A percentile compares a stretch with the other conserved stretches of the same genome.
phyloP scores from a whole-genome alignment of 2,329 filamentous ascomycete species.

The Apiospora malaysiana region DNA sequence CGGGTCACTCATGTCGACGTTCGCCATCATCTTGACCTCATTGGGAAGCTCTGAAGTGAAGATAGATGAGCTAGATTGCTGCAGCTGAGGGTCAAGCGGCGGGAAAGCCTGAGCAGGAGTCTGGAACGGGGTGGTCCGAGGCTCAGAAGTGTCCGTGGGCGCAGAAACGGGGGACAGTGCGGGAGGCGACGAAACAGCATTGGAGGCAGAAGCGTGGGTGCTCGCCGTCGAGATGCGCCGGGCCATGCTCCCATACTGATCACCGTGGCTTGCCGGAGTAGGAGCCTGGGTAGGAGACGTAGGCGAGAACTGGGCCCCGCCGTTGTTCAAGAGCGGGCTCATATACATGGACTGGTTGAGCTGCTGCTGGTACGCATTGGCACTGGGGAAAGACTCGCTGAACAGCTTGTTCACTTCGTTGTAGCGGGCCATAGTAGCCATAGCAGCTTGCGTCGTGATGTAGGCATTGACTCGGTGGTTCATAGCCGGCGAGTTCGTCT shows the following conservation, averaged over 20 bases:
- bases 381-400: constrained; percentile 51
- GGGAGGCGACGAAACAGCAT: constrained; percentile 34
- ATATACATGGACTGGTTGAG: constrained; percentile 37
- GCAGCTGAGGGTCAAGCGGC: constrained; percentile 35
- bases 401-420: constrained; percentile 55
- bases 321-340: constrained; percentile 33
- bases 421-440: constrained; percentile 50
- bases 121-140: constrained; percentile 33
- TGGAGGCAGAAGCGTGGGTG: constrained; percentile 26
- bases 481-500: constrained; percentile 64
- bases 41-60: constrained; percentile 51
- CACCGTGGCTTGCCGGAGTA: constrained; percentile 27
- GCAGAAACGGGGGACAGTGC: constrained; percentile 35
- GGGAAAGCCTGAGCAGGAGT: constrained; percentile 36
- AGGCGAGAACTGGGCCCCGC: constrained; percentile 25
- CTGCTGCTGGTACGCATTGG: constrained; percentile 39
- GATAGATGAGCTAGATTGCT: constrained; percentile 37
- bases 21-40: constrained; percentile 50
- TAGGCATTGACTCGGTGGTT: constrained; percentile 64
- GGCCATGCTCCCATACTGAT: constrained; percentile 23
- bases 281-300: constrained; percentile 21
- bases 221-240: constrained; percentile 28
- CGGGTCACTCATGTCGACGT: constrained; percentile 39
- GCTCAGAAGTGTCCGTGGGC: constrained; percentile 30
- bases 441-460: constrained; percentile 48